A percentile compares a stretch with the other conserved stretches of the same genome.
Evolutionary conservation across 2,329 filamentous ascomycete species (phyloP).

Genomic region (Calonectria henricotiae): DNA sequence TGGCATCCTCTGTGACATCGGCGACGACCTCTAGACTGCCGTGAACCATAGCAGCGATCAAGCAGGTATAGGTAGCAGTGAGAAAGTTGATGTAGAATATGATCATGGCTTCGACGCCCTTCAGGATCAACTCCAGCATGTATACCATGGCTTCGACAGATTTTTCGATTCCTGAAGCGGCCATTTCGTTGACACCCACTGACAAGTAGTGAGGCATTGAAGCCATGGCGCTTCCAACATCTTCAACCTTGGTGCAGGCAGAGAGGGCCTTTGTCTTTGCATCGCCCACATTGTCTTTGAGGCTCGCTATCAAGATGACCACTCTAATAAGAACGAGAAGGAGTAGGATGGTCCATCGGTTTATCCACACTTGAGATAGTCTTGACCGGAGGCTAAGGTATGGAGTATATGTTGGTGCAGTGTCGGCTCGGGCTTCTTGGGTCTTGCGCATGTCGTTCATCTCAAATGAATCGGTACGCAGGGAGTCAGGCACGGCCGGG

Average conservation of each 20-base stretch:
- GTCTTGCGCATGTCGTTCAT: conserved; percentile 55
- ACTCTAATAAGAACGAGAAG: conserved; percentile 88
- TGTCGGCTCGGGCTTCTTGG: conserved; percentile 64
- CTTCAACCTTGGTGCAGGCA: conserved; percentile 93
- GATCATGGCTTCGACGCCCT: conserved; percentile 88
- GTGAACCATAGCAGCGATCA: conserved; percentile 87
- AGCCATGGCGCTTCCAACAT: conserved; percentile 93
- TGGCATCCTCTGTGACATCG: conserved; percentile 68
- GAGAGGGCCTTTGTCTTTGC: conserved; percentile 88
- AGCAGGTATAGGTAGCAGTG: conserved; percentile 90
- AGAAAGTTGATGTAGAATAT: conserved; percentile 95
- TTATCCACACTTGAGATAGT: conserved; percentile 97
- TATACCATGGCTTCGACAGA: conserved; percentile 85
- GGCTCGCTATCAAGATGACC: conserved; percentile 80
- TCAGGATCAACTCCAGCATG: conserved; percentile 84
- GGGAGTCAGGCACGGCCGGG: conserved; percentile 59
- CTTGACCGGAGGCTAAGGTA: conserved; percentile 92
- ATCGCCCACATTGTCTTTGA: conserved; percentile 82
- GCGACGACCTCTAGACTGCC: conserved; percentile 82
- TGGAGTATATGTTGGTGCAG: conserved; percentile 83
- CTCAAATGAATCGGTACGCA: conserved; percentile 59
- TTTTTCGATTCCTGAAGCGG: conserved; percentile 84
- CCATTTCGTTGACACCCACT: conserved; percentile 88
- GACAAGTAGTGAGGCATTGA: conserved; percentile 98
- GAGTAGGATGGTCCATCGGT: conserved; percentile 94